Percentiles rank a stretch among this genome's conserved stretches.
These are phyloP conservation scores for Elaeis oleifera DNA, from an alignment of 202 grass and related monocot genomes.

Conservation along the genomic window DNA sequence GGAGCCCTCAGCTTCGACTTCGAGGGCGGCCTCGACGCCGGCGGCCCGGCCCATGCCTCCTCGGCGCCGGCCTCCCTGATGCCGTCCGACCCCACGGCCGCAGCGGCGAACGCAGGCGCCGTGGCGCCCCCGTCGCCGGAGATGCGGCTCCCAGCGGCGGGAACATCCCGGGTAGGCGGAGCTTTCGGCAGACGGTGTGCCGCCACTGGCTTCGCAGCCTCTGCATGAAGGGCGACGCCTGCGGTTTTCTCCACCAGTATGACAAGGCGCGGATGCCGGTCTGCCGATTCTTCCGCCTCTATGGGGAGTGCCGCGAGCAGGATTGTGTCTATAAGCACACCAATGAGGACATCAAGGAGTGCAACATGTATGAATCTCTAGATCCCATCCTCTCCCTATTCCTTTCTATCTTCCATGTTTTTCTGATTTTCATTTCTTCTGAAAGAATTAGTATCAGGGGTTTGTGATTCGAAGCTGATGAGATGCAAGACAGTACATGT, in stretches of 20 bases:
- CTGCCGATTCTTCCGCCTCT: conserved; percentile 90
- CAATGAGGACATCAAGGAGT: conserved; percentile 93
- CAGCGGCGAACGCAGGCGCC: neutral
- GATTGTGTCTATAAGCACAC: conserved; percentile 98
- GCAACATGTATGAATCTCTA: conserved; percentile 63
- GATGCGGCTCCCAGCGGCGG: neutral
- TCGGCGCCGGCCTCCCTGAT: conserved; percentile 20
- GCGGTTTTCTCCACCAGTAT: conserved; percentile 98
- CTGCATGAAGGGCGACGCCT: conserved; percentile 95
- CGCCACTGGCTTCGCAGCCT: conserved; percentile 96
- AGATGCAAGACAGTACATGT: no score
- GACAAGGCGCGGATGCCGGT: conserved; percentile 99
- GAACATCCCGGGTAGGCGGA: conserved; percentile 44
- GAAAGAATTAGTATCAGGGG: no score
- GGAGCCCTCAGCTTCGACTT: conserved; percentile 89
- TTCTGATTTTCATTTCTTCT: no score
- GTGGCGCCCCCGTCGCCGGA: neutral
- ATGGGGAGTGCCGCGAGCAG: conserved; percentile 85
- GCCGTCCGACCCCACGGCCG: conserved; percentile 16
- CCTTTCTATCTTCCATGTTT: no score
- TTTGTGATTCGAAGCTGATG: no score
- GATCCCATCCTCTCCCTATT: no score
- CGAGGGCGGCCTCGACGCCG: conserved; percentile 70
- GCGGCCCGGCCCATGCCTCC: conserved; percentile 11
- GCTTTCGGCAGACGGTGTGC: conserved; percentile 92